Evolutionary conservation across 1,284 basidiomycete species (phyloP).

Genomic region (Cryptococcus sp.): DNA sequence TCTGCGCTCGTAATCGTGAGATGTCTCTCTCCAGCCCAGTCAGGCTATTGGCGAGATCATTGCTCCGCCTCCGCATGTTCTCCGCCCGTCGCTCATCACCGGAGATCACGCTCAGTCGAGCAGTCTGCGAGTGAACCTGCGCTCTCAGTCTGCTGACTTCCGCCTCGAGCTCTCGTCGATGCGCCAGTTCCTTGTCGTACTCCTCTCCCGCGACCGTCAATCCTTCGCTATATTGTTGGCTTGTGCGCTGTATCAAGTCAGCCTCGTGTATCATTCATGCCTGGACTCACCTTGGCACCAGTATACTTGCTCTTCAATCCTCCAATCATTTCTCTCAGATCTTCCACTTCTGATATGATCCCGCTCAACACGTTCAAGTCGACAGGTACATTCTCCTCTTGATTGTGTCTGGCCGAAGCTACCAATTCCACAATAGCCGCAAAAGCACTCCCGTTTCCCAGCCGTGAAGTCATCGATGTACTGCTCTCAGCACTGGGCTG

Average conservation of each 20-base stretch:
- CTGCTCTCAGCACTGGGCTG: constrained; percentile 46
- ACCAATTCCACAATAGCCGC: constrained; percentile 55
- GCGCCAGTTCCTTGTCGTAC: constrained; percentile 85
- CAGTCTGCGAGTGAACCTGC: constrained; percentile 85
- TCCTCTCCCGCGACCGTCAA: constrained; percentile 88
- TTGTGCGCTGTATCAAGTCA: constrained; percentile 64
- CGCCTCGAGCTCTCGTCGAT: constrained; percentile 84
- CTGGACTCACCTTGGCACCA: constrained; percentile 73
- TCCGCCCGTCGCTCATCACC: constrained; percentile 76
- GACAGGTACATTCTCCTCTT: constrained; percentile 67
- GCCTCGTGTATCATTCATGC: background rate
- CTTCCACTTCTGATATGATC: constrained; percentile 69
- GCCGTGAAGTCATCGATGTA: constrained; percentile 31
- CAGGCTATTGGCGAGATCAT: constrained; percentile 75
- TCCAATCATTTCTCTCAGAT: constrained; percentile 64
- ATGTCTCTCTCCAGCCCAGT: constrained; percentile 80
- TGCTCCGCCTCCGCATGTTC: constrained; percentile 72
- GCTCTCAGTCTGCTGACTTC: constrained; percentile 83
- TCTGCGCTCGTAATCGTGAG: constrained; percentile 80
- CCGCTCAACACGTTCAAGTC: constrained; percentile 74
- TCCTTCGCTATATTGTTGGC: constrained; percentile 88
- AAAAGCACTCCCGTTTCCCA: constrained; percentile 38
- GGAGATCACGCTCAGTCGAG: constrained; percentile 76
- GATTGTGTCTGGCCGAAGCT: constrained; percentile 65
- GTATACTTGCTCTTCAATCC: constrained; percentile 77